Conservation (phyloP, 1,284 basidiomycete species). For the Rhizopogon hawkerae region DNA sequence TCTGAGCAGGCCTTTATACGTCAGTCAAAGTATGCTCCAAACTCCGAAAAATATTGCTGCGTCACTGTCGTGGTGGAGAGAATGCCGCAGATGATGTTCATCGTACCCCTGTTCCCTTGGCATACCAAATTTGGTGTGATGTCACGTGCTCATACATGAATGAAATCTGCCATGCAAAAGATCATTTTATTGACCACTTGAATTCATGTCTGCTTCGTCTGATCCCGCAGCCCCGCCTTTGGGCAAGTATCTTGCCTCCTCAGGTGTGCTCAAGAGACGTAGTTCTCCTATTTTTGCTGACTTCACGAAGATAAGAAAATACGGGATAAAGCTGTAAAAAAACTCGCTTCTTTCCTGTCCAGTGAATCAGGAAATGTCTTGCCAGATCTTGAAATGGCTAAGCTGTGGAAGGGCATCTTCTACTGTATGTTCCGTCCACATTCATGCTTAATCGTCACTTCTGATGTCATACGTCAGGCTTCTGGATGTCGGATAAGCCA, state of each 20-base stretch:
- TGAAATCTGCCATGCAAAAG: background rate
- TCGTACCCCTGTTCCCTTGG: background rate
- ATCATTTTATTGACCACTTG: slow-evolving; percentile 17
- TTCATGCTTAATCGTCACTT: background rate
- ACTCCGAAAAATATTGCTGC: background rate
- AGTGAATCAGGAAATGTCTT: slow-evolving; percentile 50
- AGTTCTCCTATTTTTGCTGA: slow-evolving; percentile 13
- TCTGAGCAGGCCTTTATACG: background rate
- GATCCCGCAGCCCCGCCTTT: slow-evolving; percentile 47
- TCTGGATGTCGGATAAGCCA: slow-evolving; percentile 99
- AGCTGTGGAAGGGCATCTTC: slow-evolving; percentile 96
- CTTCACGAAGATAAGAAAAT: slow-evolving; percentile 68
- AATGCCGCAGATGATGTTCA: background rate
- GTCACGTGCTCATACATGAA: slow-evolving; percentile 12
- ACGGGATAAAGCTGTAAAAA: slow-evolving; percentile 81
- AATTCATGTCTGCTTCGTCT: slow-evolving; percentile 25
- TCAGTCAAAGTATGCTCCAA: background rate
- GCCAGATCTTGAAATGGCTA: slow-evolving; percentile 72
- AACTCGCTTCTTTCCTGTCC: slow-evolving; percentile 69
- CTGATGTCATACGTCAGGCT: slow-evolving; percentile 47
- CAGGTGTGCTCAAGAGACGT: slow-evolving; percentile 44
- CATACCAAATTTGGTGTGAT: background rate
- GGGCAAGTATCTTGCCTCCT: slow-evolving; percentile 85
- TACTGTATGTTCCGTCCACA: slow-evolving; percentile 61
- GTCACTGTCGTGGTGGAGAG: background rate